phyloP scores from a whole-genome alignment of 148 eudicot species.

The Amaranthus hypochondriacus region DNA sequence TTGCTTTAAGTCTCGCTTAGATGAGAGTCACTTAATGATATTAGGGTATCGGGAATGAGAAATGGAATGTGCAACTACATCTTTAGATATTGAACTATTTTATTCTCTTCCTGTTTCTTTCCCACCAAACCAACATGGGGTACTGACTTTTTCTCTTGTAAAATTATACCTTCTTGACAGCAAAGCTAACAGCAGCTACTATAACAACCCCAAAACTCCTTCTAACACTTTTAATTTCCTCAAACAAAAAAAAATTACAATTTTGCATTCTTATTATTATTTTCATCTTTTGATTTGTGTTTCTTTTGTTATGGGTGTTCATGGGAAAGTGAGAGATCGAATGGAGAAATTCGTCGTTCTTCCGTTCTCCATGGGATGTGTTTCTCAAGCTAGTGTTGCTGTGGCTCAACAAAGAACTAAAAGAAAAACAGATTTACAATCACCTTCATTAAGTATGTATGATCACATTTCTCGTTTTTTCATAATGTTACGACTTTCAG shows the following conservation, averaged over 20 bases:
- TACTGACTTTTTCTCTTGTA: constrained; percentile 31
- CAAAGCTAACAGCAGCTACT: constrained; percentile 43
- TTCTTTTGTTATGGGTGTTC: constrained; percentile 17
- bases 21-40: no score
- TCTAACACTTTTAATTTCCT: constrained; percentile 16
- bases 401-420: constrained; percentile 39
- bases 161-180: constrained; percentile 46
- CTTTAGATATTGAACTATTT: constrained; percentile 11
- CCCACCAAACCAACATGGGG: constrained; percentile 50
- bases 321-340: constrained; percentile 39
- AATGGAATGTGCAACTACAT: no score
- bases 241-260: constrained; percentile 5
- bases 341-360: constrained; percentile 59
- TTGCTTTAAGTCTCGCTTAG: no score
- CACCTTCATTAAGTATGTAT: constrained; percentile 26
- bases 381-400: constrained; percentile 60
- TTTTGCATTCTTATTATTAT: neutral
- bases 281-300: neutral
- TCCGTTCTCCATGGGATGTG: constrained; percentile 64
- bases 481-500: neutral
- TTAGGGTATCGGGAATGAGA: no score
- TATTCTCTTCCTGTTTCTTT: constrained; percentile 18
- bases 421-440: constrained; percentile 30
- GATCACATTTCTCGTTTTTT: neutral
- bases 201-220: constrained; percentile 33